A percentile compares a stretch with the other conserved stretches of the same genome.
Conservation (phyloP, 1,284 basidiomycete species). For the Trametes sp. region DNA sequence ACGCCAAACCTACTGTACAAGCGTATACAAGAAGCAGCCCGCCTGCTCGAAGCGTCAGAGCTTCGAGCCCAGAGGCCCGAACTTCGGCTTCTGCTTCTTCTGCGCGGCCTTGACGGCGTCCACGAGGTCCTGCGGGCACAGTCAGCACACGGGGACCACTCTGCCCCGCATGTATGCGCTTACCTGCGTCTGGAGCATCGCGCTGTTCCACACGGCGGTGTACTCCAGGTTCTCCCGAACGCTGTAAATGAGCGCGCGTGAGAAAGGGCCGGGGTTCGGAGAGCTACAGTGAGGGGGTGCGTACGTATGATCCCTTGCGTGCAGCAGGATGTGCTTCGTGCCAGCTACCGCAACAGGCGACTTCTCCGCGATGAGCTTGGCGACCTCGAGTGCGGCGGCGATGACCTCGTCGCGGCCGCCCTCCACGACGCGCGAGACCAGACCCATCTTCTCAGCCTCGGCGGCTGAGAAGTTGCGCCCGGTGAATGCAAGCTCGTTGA, state of each 20-base stretch:
- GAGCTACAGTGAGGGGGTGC: slow-evolving; percentile 38
- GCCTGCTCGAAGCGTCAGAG: slow-evolving; percentile 2
- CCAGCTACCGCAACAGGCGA: slow-evolving; percentile 84
- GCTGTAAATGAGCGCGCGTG: slow-evolving; percentile 45
- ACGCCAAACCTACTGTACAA: slow-evolving; percentile 6
- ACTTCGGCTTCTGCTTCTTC: slow-evolving; percentile 36
- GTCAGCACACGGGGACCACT: neutral
- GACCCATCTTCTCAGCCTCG: slow-evolving; percentile 79
- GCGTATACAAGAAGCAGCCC: neutral
- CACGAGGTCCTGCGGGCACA: slow-evolving; percentile 35
- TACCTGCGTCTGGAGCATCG: slow-evolving; percentile 75
- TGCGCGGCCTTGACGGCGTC: slow-evolving; percentile 37
- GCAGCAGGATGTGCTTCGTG: slow-evolving; percentile 81
- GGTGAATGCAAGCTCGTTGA: slow-evolving; percentile 84
- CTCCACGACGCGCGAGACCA: slow-evolving; percentile 78
- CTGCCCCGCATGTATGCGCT: slow-evolving; percentile 30
- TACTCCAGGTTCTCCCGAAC: slow-evolving; percentile 84
- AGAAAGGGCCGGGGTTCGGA: neutral
- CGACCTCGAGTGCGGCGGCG: slow-evolving; percentile 70
- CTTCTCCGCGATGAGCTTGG: slow-evolving; percentile 75
- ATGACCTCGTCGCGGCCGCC: slow-evolving; percentile 70
- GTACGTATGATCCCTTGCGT: slow-evolving; percentile 81
- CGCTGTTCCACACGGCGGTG: slow-evolving; percentile 80
- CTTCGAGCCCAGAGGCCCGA: slow-evolving; percentile 30
- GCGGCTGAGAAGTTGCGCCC: slow-evolving; percentile 73